Evolutionary conservation across 2,329 filamentous ascomycete species (phyloP), one percentile per base, ranked within the genome.

Genomic region (Ceratocystis cubensis): DNA sequence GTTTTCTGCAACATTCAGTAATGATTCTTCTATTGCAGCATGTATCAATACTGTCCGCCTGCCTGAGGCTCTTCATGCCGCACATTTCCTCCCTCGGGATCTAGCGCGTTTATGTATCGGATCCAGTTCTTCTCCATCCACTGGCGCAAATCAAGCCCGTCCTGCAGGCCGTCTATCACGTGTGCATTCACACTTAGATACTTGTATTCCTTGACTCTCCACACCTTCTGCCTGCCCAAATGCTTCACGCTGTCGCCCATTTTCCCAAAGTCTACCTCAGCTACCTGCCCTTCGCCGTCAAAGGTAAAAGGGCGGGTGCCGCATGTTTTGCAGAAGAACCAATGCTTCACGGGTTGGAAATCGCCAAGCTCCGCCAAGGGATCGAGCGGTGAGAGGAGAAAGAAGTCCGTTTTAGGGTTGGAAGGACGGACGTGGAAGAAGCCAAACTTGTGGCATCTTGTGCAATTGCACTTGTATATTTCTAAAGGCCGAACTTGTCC

Each of bases 401-500:
- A 70, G 70, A 82, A 82, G 71, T 82, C 78, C 17, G 76, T 71
- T 8, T 71, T 70, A 1, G 73, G 67, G 48, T 73, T 68, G 48
- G 72, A 71, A 5, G 76, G 73, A 15, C 76, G 75, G 45, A 76
- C 69, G 70, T 79, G 77, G 70, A 79, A 77, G 66, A 76, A 73
- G 48, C 74, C 74, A 71, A 76, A 74, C 69, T 79, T 80, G 53
- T 78, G 75, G 71, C 78, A 80, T 15, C 75, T 76, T n/a, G 72
- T 75, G 71, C 78, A 80, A 69, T 79, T 80, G 72, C 77, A 79
- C 30, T 64, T 64, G 63, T 65, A 67, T 41, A 65, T 65, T 63
- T 67, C 79, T 20, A 65, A 28, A 41, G 28, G 61, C 84, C 85
- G 70, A 78, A 80, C 63, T 79, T 80, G 72, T 57, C 53, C 53